phyloP scores from a whole-genome alignment of 2,329 filamentous ascomycete species.

The Colletotrichum falcatum region DNA sequence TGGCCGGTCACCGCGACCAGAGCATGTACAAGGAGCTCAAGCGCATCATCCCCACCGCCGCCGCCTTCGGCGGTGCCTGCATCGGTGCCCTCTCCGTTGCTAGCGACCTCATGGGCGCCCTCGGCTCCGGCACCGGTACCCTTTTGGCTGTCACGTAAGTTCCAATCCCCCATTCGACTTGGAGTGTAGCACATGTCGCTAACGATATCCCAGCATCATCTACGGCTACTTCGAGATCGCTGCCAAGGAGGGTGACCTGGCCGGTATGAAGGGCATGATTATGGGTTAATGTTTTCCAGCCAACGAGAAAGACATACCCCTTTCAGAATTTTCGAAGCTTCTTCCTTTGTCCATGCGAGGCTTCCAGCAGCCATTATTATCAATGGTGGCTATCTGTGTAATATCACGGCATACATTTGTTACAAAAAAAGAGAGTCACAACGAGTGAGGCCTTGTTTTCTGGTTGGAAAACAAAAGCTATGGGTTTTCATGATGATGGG shows the following conservation, averaged over 20 bases:
- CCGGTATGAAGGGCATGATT: conserved; percentile 81
- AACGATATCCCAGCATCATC: conserved; percentile 80
- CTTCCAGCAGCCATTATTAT: conserved; percentile 28
- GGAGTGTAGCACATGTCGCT: conserved; percentile 43
- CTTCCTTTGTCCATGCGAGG: conserved; percentile 39
- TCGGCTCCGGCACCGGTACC: conserved; percentile 97
- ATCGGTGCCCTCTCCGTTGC: conserved; percentile 97
- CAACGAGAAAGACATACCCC: conserved; percentile 36
- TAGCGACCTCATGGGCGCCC: conserved; percentile 93
- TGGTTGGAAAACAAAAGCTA: conserved; percentile 37
- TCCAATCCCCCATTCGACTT: conserved; percentile 14
- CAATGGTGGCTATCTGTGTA: conserved; percentile 36
- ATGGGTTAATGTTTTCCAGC: conserved; percentile 66
- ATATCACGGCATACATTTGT: conserved; percentile 39
- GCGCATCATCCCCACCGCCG: conserved; percentile 97
- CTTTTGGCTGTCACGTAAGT: conserved; percentile 98
- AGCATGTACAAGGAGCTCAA: conserved; percentile 99
- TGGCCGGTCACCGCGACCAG: conserved; percentile 99
- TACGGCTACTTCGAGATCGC: conserved; percentile 99
- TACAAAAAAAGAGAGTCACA: conserved; percentile 35
- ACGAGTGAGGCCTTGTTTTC: conserved; percentile 12
- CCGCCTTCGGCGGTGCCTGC: conserved; percentile 98
- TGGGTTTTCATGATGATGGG: conserved; percentile 30
- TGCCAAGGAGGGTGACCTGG: conserved; percentile 96
- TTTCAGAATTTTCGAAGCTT: conserved; percentile 36